Evolutionary conservation across 163 green algal genomes (phyloP).

Genomic region (Scenedesmus sp.): DNA sequence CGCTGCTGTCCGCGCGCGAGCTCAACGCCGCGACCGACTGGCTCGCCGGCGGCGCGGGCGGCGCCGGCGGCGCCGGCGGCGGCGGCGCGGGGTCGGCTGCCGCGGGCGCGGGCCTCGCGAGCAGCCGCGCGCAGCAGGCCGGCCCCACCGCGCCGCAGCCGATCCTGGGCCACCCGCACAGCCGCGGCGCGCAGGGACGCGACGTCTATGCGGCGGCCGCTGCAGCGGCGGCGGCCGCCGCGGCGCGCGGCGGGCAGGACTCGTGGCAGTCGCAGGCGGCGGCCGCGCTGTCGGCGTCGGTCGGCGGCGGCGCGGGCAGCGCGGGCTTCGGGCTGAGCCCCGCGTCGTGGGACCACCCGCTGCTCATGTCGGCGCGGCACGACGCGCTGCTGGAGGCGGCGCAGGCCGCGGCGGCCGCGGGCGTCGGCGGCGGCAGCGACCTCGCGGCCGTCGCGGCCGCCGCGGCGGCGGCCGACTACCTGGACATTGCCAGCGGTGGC

Average conservation of each 20-base stretch:
- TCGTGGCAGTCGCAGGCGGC: neutral
- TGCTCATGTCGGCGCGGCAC: neutral
- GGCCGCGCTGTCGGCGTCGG: neutral
- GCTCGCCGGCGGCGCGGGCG: too few species aligned
- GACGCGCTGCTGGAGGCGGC: neutral
- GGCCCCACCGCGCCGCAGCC: slow-evolving; percentile 25
- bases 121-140: too few species aligned
- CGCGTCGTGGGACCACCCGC: slow-evolving; percentile 2
- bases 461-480: neutral
- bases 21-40: neutral
- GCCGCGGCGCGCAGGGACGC: neutral
- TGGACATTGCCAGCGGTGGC: neutral
- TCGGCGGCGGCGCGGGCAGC: slow-evolving; percentile 9
- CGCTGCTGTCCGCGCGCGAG: slow-evolving; percentile 16
- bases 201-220: slow-evolving; percentile 2
- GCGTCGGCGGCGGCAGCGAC: too few species aligned
- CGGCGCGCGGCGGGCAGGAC: neutral
- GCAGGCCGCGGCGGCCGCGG: neutral
- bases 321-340: slow-evolving; percentile 14
- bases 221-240: neutral
- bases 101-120: too few species aligned
- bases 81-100: too few species aligned
- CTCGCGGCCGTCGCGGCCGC: neutral
- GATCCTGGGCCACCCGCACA: slow-evolving; percentile 4
- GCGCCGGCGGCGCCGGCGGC: too few species aligned